Evolutionary conservation across 768 basidiomycete species (phyloP), one percentile per base, ranked within the genome.

Genomic region (Trametes maxima): DNA sequence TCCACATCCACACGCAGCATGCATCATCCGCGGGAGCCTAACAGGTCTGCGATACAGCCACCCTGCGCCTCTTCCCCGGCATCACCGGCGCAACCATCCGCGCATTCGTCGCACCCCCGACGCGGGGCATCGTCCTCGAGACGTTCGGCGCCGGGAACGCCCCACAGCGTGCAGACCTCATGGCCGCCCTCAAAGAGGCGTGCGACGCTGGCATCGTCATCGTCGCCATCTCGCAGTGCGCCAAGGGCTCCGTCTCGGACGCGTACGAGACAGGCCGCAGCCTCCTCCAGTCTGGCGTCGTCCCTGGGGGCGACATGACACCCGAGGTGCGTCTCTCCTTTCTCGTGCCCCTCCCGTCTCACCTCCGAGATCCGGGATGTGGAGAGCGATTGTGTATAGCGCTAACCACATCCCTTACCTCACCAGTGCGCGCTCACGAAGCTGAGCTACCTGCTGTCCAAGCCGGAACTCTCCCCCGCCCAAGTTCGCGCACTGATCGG

Each of bases 71-170:
- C 2, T 96, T 95, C 67, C 94, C 94, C 5, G 94, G 94, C 19
- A 94, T 96, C 62, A 86, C 89, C 14, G 81, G 84, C 0, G 77
- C 83, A 11, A 92, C 90, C 3, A 77, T 95, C 48, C 85, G 79
- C 17, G 87, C 90, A 3, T 95, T 95, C 70, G 81, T 94, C 16
- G 80, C 78, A 49, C 85, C 89, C 12, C 88, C 90, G 4, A 84
- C 87, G 8, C 83, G 81, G 33, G 95, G 94, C 3, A 88, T 95
- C 2, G 88, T 98, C 11, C 78, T 98, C 1, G 92, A 96, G 71
- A 93, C 91, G 2, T 98, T 92, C 72, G 95, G 95, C 7, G 87
- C 94, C 1, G 95, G 95, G 0, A 98, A 98, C 73, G 92, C 94
- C 11, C 94, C 95, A 0, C 88, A 93, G 67, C 82, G 91, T 13